Conservation (phyloP, 2,329 filamentous ascomycete genomes). For the Taxawa tesnikishii region DNA sequence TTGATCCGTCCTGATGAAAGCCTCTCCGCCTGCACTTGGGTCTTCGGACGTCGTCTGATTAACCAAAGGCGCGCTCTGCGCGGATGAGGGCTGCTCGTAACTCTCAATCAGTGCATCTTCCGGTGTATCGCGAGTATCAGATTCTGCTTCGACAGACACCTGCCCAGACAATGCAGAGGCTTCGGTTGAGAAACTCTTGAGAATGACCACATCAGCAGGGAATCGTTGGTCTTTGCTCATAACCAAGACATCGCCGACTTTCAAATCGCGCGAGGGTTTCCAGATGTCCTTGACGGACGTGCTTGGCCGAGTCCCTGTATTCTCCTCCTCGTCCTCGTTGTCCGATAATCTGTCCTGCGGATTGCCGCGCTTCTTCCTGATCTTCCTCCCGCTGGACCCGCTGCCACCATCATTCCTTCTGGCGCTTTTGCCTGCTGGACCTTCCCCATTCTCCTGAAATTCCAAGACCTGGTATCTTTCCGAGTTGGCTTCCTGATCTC, state of each 20-base stretch:
- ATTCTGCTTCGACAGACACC: slow-evolving; percentile 24
- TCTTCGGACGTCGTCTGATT: slow-evolving; percentile 21
- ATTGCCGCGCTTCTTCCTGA: slow-evolving; percentile 21
- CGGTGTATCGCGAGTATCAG: slow-evolving; percentile 14
- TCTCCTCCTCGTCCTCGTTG: slow-evolving; percentile 15
- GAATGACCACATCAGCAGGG: slow-evolving; percentile 83
- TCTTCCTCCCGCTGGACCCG: slow-evolving; percentile 14
- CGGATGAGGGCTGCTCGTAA: slow-evolving; percentile 9
- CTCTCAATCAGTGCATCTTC: slow-evolving; percentile 14
- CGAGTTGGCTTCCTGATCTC: slow-evolving; percentile 89
- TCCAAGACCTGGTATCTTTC: slow-evolving; percentile 71
- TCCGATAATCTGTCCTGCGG: slow-evolving; percentile 53
- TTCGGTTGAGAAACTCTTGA: slow-evolving; percentile 66
- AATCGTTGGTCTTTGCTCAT: slow-evolving; percentile 85
- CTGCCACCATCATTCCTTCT: slow-evolving; percentile 20
- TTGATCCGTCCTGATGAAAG: slow-evolving; percentile 95
- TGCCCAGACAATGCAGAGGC: slow-evolving; percentile 13
- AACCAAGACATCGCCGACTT: slow-evolving; percentile 91
- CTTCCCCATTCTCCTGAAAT: slow-evolving; percentile 44
- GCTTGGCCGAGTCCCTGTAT: slow-evolving; percentile 18
- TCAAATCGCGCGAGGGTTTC: slow-evolving; percentile 77
- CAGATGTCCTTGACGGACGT: slow-evolving; percentile 44
- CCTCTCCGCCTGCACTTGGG: slow-evolving; percentile 56
- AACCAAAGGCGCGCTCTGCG: slow-evolving; percentile 15
- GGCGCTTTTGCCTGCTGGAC: slow-evolving; percentile 9